A percentile compares a stretch with the other conserved stretches of the same genome.
These are phyloP conservation scores for Zizania palustris DNA, from an alignment of 202 grass and related monocot genomes.

Conservation along the genomic window DNA sequence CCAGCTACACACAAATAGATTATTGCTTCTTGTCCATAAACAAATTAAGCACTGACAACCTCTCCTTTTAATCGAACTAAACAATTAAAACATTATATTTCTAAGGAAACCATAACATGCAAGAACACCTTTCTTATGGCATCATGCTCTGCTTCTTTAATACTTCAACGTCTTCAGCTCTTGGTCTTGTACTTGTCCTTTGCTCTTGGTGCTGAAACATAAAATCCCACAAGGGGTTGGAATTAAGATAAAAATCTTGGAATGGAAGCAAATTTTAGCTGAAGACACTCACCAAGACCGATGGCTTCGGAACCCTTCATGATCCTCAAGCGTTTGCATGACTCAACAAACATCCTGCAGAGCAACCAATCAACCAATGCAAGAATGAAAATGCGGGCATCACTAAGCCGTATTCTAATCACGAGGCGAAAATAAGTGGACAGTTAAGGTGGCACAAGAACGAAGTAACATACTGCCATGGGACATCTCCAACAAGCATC, in stretches of 20 bases:
- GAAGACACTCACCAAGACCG: conserved; percentile 71
- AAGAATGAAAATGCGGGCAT: not conserved
- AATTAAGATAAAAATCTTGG: conserved; percentile 46
- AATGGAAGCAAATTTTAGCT: conserved; percentile 40
- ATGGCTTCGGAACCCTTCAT: conserved; percentile 96
- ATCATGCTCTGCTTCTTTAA: conserved; percentile 50
- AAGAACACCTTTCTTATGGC: conserved; percentile 52
- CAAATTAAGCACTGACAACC: conserved; percentile 73
- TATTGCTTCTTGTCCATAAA: conserved; percentile 77
- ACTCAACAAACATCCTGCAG: conserved; percentile 88
- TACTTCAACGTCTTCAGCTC: conserved; percentile 60
- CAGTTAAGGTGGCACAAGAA: not conserved
- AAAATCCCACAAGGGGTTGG: conserved; percentile 23
- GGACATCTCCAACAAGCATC: conserved; percentile 91
- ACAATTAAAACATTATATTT: conserved; percentile 67
- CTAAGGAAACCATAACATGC: conserved; percentile 61
- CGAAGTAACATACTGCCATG: conserved; percentile 77
- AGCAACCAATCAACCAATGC: conserved; percentile 29
- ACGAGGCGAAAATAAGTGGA: conserved; percentile 24
- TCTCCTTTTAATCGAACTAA: conserved; percentile 67
- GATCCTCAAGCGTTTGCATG: conserved; percentile 92
- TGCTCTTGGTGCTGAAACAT: conserved; percentile 70
- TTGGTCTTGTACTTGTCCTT: conserved; percentile 88
- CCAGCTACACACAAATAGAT: conserved; percentile 70
- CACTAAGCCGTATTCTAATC: conserved; percentile 21